Evolutionary conservation across 352 stramenopile genomes (phyloP).

Genomic region (Globisporangium polare): DNA sequence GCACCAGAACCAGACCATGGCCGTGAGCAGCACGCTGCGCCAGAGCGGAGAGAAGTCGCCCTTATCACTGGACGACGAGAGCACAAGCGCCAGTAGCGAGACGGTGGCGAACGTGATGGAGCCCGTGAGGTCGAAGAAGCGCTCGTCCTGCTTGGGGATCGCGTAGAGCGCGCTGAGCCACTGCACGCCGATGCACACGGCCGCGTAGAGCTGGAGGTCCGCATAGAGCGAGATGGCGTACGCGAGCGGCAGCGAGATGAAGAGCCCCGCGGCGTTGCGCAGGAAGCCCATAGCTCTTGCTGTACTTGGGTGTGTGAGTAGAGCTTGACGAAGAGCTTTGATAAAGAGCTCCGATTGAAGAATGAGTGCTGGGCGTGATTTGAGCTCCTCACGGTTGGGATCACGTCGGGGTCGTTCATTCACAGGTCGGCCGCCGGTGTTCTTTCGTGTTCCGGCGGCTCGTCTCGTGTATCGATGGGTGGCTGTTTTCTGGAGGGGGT

Average conservation of each 20-base stretch:
- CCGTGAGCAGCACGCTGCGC: slow-evolving; percentile 52
- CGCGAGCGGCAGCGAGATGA: slow-evolving; percentile 34
- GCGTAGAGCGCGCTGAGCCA: slow-evolving; percentile 67
- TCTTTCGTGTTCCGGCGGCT: slow-evolving; percentile 4
- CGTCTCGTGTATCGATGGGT: neutral
- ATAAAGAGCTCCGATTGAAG: neutral
- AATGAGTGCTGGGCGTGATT: too few relatives aligned
- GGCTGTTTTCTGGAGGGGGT: neutral
- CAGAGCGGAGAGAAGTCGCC: slow-evolving; percentile 23
- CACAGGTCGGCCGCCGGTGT: neutral
- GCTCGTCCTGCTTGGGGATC: slow-evolving; percentile 67
- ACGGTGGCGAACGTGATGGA: slow-evolving; percentile 67
- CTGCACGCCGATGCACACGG: slow-evolving; percentile 50
- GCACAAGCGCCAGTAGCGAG: slow-evolving; percentile 39
- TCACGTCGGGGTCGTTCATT: neutral
- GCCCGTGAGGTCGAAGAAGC: slow-evolving; percentile 81
- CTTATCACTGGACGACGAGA: slow-evolving; percentile 1
- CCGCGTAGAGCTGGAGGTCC: slow-evolving; percentile 44
- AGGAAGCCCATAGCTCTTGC: slow-evolving; percentile 29
- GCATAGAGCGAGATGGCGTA: slow-evolving; percentile 29
- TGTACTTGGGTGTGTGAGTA: too few relatives aligned
- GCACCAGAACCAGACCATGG: slow-evolving; percentile 77
- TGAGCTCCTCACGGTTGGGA: neutral
- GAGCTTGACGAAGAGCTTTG: neutral
- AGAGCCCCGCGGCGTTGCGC: slow-evolving; percentile 34